Evolutionary conservation across 257 asterid species (phyloP).

Genomic region (Solanum sejunctum): DNA sequence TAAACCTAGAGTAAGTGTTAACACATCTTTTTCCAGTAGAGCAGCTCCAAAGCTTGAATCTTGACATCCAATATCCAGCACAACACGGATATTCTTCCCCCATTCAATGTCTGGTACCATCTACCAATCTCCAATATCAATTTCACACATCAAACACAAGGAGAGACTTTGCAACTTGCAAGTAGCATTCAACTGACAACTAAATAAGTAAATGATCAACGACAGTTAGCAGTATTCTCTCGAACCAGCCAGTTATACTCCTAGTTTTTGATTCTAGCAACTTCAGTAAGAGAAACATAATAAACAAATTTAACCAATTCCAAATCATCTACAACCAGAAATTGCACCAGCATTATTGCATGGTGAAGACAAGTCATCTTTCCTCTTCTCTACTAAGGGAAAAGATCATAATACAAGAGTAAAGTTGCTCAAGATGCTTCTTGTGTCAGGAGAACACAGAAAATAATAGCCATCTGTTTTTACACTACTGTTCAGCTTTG

Average conservation of each 20-base stretch:
- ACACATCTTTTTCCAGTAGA: slow-evolving; percentile 62
- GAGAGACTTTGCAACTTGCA: neutral
- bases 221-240: neutral
- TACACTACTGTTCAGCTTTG: neutral
- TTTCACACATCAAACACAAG: slow-evolving; percentile 10
- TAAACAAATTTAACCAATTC: neutral
- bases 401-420: neutral
- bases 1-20: slow-evolving; percentile 74
- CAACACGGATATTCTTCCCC: slow-evolving; percentile 84
- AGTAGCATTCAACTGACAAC: neutral
- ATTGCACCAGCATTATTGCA: neutral
- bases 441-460: neutral
- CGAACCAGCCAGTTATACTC: neutral
- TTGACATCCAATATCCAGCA: slow-evolving; percentile 78
- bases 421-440: neutral
- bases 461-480: neutral
- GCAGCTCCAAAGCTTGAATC: slow-evolving; percentile 79
- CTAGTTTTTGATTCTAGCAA: neutral
- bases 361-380: neutral
- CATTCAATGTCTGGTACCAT: slow-evolving; percentile 98
- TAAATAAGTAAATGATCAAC: neutral
- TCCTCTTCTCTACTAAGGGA: neutral
- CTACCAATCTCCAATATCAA: slow-evolving; percentile 26
- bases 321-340: neutral
- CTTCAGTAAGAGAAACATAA: neutral